These are phyloP conservation scores for Backusella westeae DNA, from an alignment of 192 early-diverging fungal species.

Conservation along the genomic window DNA sequence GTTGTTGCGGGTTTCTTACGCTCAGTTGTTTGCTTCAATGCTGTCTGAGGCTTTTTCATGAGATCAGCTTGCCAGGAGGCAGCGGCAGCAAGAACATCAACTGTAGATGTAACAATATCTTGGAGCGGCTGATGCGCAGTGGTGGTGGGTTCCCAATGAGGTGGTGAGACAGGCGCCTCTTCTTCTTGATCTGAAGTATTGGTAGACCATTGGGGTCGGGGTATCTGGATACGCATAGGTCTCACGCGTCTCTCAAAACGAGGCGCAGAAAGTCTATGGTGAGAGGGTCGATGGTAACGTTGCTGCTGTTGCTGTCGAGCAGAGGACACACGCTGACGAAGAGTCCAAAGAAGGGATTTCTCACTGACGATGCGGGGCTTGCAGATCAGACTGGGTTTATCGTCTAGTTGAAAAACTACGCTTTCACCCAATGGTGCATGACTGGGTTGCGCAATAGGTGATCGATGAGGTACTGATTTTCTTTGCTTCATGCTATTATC, in stretches of 20 bases:
- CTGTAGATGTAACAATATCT: neutral
- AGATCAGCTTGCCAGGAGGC: neutral
- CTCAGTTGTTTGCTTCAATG: neutral
- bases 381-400: neutral
- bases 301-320: neutral
- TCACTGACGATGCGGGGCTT: slow-evolving; percentile 23
- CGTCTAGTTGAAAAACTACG: neutral
- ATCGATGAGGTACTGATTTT: slow-evolving; percentile 34
- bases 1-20: neutral
- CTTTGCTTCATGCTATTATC: slow-evolving; percentile 4
- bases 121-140: neutral
- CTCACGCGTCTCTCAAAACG: slow-evolving; percentile 9
- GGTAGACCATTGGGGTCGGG: slow-evolving; percentile 7
- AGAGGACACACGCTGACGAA: slow-evolving; percentile 19
- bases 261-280: slow-evolving; percentile 13
- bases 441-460: slow-evolving; percentile 11
- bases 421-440: neutral
- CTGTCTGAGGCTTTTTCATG: neutral
- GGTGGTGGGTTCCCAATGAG: neutral
- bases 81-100: neutral
- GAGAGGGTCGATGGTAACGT: neutral
- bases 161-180: neutral
- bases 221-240: slow-evolving; percentile 18
- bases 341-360: slow-evolving; percentile 19
- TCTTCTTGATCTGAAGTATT: neutral